Evolutionary conservation across 495 filamentous ascomycete genomes (phyloP).

Genomic region (Aspergillus kassunensis): DNA sequence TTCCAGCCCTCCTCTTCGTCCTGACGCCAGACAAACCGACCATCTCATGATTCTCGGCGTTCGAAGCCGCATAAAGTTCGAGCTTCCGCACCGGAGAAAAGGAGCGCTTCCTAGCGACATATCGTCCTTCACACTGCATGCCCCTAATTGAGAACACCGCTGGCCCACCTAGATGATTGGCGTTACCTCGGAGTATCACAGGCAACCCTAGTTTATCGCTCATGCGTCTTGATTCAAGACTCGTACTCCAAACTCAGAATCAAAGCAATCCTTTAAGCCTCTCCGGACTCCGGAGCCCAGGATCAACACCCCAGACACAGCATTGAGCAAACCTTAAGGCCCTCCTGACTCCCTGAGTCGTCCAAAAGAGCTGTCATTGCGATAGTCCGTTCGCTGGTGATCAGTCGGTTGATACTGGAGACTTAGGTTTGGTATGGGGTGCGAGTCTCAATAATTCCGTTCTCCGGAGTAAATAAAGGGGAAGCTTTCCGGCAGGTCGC

Average conservation of each 20-base stretch:
- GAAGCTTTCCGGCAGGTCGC: neutral
- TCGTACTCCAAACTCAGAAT: neutral
- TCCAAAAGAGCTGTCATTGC: too few relatives aligned
- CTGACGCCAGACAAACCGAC: too few relatives aligned
- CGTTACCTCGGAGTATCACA: slow-evolving; percentile 1
- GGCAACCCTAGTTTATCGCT: neutral
- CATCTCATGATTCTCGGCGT: too few relatives aligned
- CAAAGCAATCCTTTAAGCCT: neutral
- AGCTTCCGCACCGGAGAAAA: too few relatives aligned
- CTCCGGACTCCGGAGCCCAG: neutral
- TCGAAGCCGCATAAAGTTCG: too few relatives aligned
- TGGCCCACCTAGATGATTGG: neutral
- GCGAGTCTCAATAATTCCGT: neutral
- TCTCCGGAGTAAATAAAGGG: neutral
- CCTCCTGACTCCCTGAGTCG: neutral
- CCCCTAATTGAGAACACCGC: neutral
- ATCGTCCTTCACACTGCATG: neutral
- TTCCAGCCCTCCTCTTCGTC: too few relatives aligned
- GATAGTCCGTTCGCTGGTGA: neutral
- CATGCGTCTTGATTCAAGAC: neutral
- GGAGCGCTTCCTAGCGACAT: neutral
- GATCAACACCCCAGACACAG: neutral
- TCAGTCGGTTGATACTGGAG: neutral
- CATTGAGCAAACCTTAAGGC: neutral
- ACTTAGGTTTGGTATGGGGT: neutral